Conservation (phyloP, 768 basidiomycete genomes). For the Phanerochaete sordida region DNA sequence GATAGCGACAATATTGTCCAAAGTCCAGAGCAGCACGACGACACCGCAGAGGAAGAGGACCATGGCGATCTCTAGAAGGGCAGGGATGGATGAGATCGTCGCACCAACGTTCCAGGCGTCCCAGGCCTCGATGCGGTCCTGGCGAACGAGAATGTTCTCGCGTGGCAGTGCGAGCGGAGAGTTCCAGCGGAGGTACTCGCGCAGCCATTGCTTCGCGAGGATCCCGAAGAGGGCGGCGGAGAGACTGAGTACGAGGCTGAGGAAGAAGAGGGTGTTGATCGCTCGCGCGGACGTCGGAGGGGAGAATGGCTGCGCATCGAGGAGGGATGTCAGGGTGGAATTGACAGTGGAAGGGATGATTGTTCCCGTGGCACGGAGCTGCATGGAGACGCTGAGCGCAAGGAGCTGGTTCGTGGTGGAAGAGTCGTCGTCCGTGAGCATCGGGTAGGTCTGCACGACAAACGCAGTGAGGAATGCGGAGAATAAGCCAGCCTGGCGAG, state of each 20-base stretch:
- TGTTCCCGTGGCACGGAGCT: neutral
- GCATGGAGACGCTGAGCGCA: neutral
- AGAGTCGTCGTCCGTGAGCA: neutral
- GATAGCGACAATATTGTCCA: neutral
- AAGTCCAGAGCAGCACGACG: neutral
- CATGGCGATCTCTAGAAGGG: neutral
- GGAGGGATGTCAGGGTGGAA: neutral
- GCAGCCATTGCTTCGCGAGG: neutral
- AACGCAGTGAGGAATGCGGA: neutral
- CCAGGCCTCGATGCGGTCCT: neutral
- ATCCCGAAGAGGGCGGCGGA: neutral
- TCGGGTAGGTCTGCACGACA: neutral
- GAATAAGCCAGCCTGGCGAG: neutral
- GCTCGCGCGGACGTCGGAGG: neutral
- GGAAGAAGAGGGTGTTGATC: neutral
- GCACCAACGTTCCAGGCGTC: neutral
- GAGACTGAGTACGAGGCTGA: neutral
- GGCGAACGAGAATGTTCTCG: neutral
- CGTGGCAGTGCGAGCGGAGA: neutral
- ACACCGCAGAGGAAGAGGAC: neutral
- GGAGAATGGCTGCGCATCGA: neutral
- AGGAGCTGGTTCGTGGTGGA: neutral
- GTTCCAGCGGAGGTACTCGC: neutral
- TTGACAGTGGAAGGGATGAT: neutral
- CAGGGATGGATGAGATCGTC: neutral